A percentile compares a stretch with the other conserved stretches of the same genome.
These are phyloP conservation scores for Alternaria metachromatica DNA, from an alignment of 2,329 filamentous ascomycete species.

Conservation along the genomic window DNA sequence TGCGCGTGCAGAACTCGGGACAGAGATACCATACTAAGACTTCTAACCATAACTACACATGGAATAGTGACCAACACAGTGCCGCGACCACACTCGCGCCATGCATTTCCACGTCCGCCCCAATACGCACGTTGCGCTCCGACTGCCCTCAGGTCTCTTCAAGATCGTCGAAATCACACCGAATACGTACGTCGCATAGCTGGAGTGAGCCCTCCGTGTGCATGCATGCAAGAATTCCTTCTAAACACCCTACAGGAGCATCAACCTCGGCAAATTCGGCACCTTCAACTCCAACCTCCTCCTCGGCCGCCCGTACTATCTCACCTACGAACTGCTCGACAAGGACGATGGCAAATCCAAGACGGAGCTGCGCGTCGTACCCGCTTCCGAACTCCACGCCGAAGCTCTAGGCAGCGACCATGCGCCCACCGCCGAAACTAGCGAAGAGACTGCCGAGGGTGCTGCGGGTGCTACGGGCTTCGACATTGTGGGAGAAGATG, in stretches of 20 bases:
- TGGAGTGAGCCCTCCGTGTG: conserved; percentile 38
- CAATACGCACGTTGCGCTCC: conserved; percentile 60
- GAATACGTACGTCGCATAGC: conserved; percentile 65
- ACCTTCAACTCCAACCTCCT: conserved; percentile 88
- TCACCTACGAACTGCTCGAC: conserved; percentile 89
- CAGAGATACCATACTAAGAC: not conserved
- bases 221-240: not conserved
- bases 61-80: conserved; percentile 8
- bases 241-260: conserved; percentile 64
- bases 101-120: conserved; percentile 59
- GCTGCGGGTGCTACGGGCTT: conserved; percentile 46
- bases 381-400: conserved; percentile 81
- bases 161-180: conserved; percentile 66
- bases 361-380: conserved; percentile 76
- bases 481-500: conserved; percentile 57
- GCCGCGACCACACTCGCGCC: conserved; percentile 18
- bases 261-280: conserved; percentile 92
- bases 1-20: not conserved
- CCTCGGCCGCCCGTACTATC: conserved; percentile 86
- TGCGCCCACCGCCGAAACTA: conserved; percentile 47
- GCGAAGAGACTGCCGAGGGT: conserved; percentile 43
- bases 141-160: conserved; percentile 64
- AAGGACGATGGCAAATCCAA: conserved; percentile 67
- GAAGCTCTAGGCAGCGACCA: conserved; percentile 69
- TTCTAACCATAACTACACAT: conserved; percentile 4